These are phyloP conservation scores for Petrea volubilis DNA, from an alignment of 257 asterid species.

Conservation along the genomic window DNA sequence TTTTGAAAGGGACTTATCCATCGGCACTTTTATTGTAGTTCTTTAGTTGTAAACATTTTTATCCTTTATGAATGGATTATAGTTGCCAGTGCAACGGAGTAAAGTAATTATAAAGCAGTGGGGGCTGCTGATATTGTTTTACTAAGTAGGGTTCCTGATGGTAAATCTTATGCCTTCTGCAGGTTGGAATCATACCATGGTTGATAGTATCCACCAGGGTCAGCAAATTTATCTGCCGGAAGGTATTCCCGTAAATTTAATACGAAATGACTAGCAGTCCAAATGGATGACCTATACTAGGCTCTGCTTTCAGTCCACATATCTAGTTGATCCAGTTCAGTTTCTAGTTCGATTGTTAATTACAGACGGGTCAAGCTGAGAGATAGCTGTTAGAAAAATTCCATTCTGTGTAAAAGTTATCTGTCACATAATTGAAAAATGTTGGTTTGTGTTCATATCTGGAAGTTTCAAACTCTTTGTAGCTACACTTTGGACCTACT, in stretches of 20 bases:
- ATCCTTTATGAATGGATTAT: not conserved
- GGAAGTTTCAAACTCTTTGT: not conserved
- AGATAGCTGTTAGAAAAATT: not conserved
- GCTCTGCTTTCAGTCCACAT: not conserved
- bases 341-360: not conserved
- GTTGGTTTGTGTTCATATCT: not conserved
- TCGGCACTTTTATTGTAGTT: not conserved
- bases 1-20: not conserved
- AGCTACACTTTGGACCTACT: not conserved
- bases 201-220: slow-evolving; percentile 72
- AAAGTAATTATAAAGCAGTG: not conserved
- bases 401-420: not conserved
- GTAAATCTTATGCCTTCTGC: slow-evolving; percentile 30
- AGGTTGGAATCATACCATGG: slow-evolving; percentile 98
- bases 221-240: slow-evolving; percentile 73
- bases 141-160: slow-evolving; percentile 16
- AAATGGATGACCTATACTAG: slow-evolving; percentile 7
- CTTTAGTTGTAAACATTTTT: not conserved
- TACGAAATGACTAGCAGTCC: not conserved
- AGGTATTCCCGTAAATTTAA: slow-evolving; percentile 38
- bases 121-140: too few relatives aligned
- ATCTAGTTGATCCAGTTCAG: not conserved
- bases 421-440: not conserved
- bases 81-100: not conserved
- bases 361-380: not conserved